Base-by-base conservation (phyloP, 2,329 filamentous ascomycete species). In the Penicillium sp. region DNA sequence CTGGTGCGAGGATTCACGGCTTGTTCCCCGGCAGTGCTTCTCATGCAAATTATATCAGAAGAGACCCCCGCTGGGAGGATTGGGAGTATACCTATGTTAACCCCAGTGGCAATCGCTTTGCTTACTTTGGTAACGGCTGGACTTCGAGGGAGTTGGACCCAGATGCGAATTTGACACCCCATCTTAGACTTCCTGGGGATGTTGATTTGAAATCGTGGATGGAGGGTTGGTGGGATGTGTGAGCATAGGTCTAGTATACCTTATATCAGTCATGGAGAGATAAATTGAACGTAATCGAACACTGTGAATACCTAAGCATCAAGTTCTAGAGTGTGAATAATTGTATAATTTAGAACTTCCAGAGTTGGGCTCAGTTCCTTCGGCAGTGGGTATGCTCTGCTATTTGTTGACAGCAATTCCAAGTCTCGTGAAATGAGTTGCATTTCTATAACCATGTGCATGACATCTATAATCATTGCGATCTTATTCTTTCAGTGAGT, bases 11-110 rank as follows among this genome's bases (percentile, higher is more conserved):
- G 4, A 83, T 90, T 22, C 84, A 88, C 55, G 86, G 85, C 0
- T 64, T 88, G 6, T 90, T 86, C 81, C 87, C 87, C 0, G 86
- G 86, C 0, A 87, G 83, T 57, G 85, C 84, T 1, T 75, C 80
- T 0, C 83, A 87, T 59, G 71, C 83, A 28, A 84, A 84, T 2
- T 76, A 81, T 13, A 75, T 86, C 7, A 74, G 83, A 22, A 72
- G 65, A n/a, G 76, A 80, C 39, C 81, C 81, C 1, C 67, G 81
- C 5, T 84, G 81, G 80, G 81, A 84, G 61, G 81, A 84, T 57
- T 84, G 74, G 69, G 79, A 81, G 51, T 84, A 80, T 61, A 75
- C 74, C 3, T 76, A 78, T 50, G 62, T 72, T 33, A 71, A 73
- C 38, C 65, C 65, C 0, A 70, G 67, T 54, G 72, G 69, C 7